These are phyloP conservation scores for Ogataea pignaliae DNA, from an alignment of 805 yeast genomes.

Conservation along the genomic window DNA sequence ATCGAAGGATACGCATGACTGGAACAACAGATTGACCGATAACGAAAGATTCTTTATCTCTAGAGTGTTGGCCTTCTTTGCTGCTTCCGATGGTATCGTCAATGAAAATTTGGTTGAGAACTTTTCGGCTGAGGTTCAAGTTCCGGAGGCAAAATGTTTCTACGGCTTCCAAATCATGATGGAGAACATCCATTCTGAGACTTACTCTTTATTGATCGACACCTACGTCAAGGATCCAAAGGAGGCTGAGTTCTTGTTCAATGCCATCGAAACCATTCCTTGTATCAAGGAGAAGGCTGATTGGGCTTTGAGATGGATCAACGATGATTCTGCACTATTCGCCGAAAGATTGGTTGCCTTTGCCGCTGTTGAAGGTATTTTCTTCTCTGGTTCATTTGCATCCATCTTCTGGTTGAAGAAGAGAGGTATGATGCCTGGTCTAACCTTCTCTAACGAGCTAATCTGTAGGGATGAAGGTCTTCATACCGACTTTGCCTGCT, in stretches of 20 bases:
- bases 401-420: conserved; percentile 98
- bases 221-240: conserved; percentile 94
- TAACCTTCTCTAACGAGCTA: conserved; percentile 95
- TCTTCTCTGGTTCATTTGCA: conserved; percentile 97
- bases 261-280: conserved; percentile 95
- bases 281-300: conserved; percentile 96
- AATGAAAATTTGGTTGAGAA: conserved; percentile 97
- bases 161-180: conserved; percentile 99
- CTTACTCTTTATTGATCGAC: conserved; percentile 91
- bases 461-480: conserved; percentile 98
- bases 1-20: conserved; percentile 85
- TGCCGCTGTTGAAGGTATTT: conserved; percentile 98
- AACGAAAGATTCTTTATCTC: conserved; percentile 92
- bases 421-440: conserved; percentile 98
- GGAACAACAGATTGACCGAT: conserved; percentile 85
- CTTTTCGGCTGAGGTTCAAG: conserved; percentile 94
- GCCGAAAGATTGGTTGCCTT: conserved; percentile 97
- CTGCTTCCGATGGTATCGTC: conserved; percentile 98
- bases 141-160: conserved; percentile 97
- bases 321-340: conserved; percentile 80
- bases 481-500: conserved; percentile 97
- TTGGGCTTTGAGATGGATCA: conserved; percentile 98
- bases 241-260: conserved; percentile 85
- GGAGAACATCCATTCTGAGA: conserved; percentile 98
- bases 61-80: conserved; percentile 93